phyloP scores from a whole-genome alignment of 1,139 yeast species.

The Insectozyma bohioensis region DNA sequence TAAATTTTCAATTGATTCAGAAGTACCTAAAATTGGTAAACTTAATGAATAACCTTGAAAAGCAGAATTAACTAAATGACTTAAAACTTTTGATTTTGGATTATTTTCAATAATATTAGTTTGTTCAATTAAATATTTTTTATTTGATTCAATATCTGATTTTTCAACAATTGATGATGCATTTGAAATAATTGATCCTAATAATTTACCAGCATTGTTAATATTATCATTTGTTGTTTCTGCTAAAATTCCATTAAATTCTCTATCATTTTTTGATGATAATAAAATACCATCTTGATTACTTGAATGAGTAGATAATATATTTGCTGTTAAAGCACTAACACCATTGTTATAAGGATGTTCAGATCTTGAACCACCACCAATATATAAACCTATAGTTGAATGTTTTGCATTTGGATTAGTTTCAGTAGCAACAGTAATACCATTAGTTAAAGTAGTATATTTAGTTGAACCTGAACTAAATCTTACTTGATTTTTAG shows the following conservation, averaged over 20 bases:
- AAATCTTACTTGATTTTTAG: constrained; percentile 1
- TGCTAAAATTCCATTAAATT: constrained; percentile 54
- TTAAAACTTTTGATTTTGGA: constrained; percentile 54
- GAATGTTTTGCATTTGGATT: constrained; percentile 57
- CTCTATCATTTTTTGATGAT: constrained; percentile 47
- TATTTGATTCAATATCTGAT: constrained; percentile 35
- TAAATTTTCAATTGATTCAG: constrained; percentile 58
- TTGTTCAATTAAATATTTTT: constrained; percentile 35
- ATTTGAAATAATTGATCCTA: constrained; percentile 37
- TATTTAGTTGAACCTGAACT: constrained; percentile 42
- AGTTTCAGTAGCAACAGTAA: constrained; percentile 68
- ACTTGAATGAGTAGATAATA: constrained; percentile 39
- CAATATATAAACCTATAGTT: constrained; percentile 66
- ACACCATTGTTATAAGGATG: constrained; percentile 80
- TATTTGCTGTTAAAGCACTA: constrained; percentile 59
- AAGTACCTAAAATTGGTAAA: constrained; percentile 72
- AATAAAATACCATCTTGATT: constrained; percentile 49
- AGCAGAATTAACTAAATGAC: constrained; percentile 77
- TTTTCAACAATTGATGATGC: constrained; percentile 30
- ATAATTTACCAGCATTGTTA: constrained; percentile 41
- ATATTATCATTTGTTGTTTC: constrained; percentile 48
- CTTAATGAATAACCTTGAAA: constrained; percentile 82
- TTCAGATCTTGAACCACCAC: constrained; percentile 79
- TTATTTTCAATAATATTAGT: constrained; percentile 46
- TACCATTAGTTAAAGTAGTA: constrained; percentile 71